A percentile compares a stretch with the other conserved stretches of the same genome.
phyloP scores from a whole-genome alignment of 1,284 basidiomycete genomes.

The Fistulina hepatica region DNA sequence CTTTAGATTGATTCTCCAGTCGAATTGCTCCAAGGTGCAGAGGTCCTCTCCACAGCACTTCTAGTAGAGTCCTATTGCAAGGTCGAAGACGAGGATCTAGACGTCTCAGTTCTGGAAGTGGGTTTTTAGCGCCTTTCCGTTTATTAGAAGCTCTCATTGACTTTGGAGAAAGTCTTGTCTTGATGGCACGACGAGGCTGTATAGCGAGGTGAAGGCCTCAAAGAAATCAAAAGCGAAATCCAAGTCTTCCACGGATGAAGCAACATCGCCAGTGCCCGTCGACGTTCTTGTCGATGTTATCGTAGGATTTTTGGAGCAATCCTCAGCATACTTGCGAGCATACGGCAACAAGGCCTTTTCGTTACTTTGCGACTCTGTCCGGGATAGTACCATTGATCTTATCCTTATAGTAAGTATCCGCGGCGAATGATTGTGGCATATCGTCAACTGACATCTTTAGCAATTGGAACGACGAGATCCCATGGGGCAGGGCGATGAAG shows the following conservation, averaged over 20 bases:
- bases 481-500: conserved; percentile 27
- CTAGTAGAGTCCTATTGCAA: conserved; percentile 65
- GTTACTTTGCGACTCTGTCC: conserved; percentile 59
- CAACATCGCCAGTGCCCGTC: conserved; percentile 42
- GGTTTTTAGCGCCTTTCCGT: conserved; percentile 7
- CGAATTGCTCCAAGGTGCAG: conserved; percentile 35
- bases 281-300: conserved; percentile 83
- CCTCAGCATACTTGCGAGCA: conserved; percentile 73
- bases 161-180: conserved; percentile 40
- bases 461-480: conserved; percentile 72
- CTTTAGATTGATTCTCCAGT: neutral
- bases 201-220: conserved; percentile 29
- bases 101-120: conserved; percentile 56
- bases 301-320: conserved; percentile 81
- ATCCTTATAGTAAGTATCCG: conserved; percentile 62
- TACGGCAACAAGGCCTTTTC: conserved; percentile 79
- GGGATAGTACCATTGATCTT: conserved; percentile 70
- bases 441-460: conserved; percentile 28
- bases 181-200: conserved; percentile 41
- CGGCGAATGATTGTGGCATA: neutral
- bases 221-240: conserved; percentile 32
- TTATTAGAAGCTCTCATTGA: conserved; percentile 4
- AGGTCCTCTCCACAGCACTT: conserved; percentile 61
- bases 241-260: conserved; percentile 21
- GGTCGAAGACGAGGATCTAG: conserved; percentile 34